Evolutionary conservation across 176 grass and related monocot species (phyloP).

Genomic region (Alloteropsis semialata): DNA sequence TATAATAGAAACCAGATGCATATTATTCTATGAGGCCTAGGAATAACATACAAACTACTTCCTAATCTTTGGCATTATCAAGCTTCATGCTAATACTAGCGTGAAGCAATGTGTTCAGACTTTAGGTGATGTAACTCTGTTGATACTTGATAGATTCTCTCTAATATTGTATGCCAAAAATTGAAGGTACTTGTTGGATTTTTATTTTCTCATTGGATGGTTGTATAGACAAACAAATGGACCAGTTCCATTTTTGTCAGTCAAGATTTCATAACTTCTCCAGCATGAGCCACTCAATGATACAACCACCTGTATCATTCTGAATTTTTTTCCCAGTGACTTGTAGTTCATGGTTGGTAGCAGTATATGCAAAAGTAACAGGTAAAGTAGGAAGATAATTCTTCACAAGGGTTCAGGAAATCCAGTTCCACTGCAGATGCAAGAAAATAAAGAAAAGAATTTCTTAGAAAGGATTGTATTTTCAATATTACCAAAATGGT

Average conservation of each 20-base stretch:
- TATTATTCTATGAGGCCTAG: neutral
- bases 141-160: neutral
- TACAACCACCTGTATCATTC: neutral
- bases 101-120: neutral
- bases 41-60: neutral
- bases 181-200: neutral
- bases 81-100: slow-evolving; percentile 11
- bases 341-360: slow-evolving; percentile 13
- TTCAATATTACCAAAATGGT: slow-evolving; percentile 84
- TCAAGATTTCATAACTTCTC: neutral
- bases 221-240: neutral
- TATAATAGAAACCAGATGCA: neutral
- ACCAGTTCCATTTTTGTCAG: slow-evolving; percentile 2
- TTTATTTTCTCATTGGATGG: neutral
- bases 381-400: slow-evolving; percentile 4
- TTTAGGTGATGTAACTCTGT: neutral
- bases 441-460: slow-evolving; percentile 13
- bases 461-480: neutral
- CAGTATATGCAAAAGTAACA: slow-evolving; percentile 9
- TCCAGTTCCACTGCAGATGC: neutral
- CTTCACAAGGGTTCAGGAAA: neutral
- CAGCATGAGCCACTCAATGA: slow-evolving; percentile 1
- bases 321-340: slow-evolving; percentile 5
- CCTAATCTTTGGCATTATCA: neutral
- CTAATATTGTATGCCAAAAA: neutral